Base-by-base conservation (phyloP, 2,329 filamentous ascomycete species). In the Myriosclerotinia scirpicola region DNA sequence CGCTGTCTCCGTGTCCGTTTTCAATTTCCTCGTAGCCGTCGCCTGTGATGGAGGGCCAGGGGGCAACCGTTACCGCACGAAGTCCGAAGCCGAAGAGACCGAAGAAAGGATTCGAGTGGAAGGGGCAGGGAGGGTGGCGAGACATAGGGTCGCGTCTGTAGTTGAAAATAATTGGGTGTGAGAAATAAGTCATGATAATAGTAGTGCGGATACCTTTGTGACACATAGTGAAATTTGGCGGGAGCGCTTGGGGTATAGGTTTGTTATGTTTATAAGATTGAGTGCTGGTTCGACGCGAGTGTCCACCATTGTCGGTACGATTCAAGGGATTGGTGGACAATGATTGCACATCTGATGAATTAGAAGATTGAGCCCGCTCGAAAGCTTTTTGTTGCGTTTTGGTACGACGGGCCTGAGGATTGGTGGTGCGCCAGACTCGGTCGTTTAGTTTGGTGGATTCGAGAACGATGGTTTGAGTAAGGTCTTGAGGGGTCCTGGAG, bases 101-200 rank as follows among this genome's bases (percentile, higher is more conserved):
- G 50, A 75, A 76, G 64, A 75, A 71, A 0, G 74, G 71, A 5
- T 65, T 67, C 9, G 54, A 30, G 64, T 73, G 73, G 61, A 69
- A 76, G 22, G 65, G 63, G 50, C 73, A 75, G 1, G 70, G 68
- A 6, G 55, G 58, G 5, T 63, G 67, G 22, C 14, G 54, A 59
- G n/a, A 30, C 50, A 20, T 52, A 38, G 17, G 55, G n/a, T 38
- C 66, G 60, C 8, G 71, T 61, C 2, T 46, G 66, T 72, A 71
- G 58, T 75, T 74, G 69, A 76, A 76, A 2, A 36, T 67, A 4
- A 76, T 72, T 0, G 75, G 75, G 54, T 76, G 74, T 8, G 69
- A 70, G 60, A 75, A 76, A 0, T 64, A 34, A 0, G 75, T 76
- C 0, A n/a, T 70, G 46, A 75, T 74, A 2, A 34, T 52, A 36